Percentiles rank a stretch among this genome's conserved stretches.
Conservation (phyloP, 2,329 filamentous ascomycete genomes). For the Aspergillus intermedius region DNA sequence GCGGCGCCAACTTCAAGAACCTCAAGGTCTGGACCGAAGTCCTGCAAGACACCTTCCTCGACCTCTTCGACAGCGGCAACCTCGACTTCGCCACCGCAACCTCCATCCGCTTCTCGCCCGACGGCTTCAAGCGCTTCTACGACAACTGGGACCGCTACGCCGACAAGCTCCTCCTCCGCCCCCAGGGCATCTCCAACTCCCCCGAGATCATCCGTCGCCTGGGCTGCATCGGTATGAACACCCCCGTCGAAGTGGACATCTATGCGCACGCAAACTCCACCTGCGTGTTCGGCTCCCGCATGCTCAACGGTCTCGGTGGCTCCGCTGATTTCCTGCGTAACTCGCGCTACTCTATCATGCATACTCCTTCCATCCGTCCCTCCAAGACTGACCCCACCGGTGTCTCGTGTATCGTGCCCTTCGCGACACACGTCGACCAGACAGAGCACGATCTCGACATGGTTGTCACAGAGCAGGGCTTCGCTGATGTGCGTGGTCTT, state of each 20-base stretch:
- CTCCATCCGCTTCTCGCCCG: conserved; percentile 82
- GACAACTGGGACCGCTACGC: conserved; percentile 74
- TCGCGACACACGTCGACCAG: conserved; percentile 88
- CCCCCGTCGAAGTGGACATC: conserved; percentile 87
- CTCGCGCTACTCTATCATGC: conserved; percentile 86
- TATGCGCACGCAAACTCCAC: conserved; percentile 91
- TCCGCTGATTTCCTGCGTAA: conserved; percentile 74
- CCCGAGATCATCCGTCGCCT: conserved; percentile 84
- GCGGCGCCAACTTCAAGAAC: conserved; percentile 71
- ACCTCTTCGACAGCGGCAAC: conserved; percentile 82
- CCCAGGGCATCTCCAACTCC: conserved; percentile 82
- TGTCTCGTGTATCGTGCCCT: conserved; percentile 82
- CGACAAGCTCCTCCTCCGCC: conserved; percentile 74
- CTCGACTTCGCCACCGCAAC: conserved; percentile 87
- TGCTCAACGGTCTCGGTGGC: conserved; percentile 79
- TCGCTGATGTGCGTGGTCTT: conserved; percentile 78
- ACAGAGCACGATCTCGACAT: conserved; percentile 89
- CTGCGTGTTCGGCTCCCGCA: conserved; percentile 79
- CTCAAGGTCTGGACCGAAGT: conserved; percentile 92
- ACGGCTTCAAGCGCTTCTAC: conserved; percentile 88
- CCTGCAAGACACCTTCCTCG: conserved; percentile 85
- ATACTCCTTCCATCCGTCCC: conserved; percentile 75
- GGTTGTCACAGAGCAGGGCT: conserved; percentile 70
- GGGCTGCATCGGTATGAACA: conserved; percentile 92
- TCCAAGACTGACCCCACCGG: conserved; percentile 76